phyloP scores from a whole-genome alignment of 441 rosid species.

The Biscutella laevigata region DNA sequence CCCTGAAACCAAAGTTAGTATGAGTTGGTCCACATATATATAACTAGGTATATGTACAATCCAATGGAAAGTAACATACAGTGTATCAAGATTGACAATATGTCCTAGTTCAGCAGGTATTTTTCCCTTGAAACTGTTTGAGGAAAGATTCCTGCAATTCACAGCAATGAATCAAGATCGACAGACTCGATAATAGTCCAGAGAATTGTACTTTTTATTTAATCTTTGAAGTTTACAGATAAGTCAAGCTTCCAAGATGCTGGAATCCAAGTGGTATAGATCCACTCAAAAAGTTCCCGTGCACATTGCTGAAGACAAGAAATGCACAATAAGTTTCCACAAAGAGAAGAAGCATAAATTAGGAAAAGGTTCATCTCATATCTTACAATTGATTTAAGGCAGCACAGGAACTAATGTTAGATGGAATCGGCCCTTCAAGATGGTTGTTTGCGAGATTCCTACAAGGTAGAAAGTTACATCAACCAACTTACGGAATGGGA shows the following conservation, averaged over 20 bases:
- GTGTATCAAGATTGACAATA: slow-evolving; percentile 72
- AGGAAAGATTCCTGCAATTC: slow-evolving; percentile 59
- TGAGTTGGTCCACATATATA: background rate
- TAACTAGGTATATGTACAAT: background rate
- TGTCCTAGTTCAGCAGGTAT: slow-evolving; percentile 73
- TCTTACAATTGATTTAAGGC: slow-evolving; percentile 83
- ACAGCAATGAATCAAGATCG: background rate
- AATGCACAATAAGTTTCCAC: background rate
- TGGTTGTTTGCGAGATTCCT: slow-evolving; percentile 83
- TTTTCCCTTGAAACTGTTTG: slow-evolving; percentile 61
- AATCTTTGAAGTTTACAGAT: slow-evolving; percentile 26
- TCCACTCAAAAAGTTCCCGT: slow-evolving; percentile 67
- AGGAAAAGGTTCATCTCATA: background rate
- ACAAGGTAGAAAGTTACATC: background rate
- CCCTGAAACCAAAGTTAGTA: slow-evolving; percentile 36
- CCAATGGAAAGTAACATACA: slow-evolving; percentile 35
- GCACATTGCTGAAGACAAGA: slow-evolving; percentile 51
- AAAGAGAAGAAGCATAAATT: background rate
- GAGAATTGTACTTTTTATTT: background rate
- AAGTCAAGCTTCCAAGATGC: slow-evolving; percentile 74
- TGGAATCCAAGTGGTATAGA: slow-evolving; percentile 60
- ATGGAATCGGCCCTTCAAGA: slow-evolving; percentile 77
- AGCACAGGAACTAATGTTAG: slow-evolving; percentile 64
- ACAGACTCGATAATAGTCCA: background rate
- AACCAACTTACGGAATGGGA: background rate